Conservation (phyloP, 768 basidiomycete genomes). For the Podaxis carcinomalis region DNA sequence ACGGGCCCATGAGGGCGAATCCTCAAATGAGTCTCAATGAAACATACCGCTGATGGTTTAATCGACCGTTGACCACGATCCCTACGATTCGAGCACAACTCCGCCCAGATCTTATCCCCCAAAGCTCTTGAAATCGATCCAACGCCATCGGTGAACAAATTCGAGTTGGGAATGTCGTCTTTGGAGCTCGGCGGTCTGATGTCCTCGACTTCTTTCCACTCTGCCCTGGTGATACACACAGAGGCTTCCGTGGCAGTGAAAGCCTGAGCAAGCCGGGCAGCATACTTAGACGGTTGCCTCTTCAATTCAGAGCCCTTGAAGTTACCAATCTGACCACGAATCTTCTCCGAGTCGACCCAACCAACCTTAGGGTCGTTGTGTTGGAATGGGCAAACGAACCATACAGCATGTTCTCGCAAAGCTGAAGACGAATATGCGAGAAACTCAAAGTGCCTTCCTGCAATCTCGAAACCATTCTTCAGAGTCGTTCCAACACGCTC, state of each 20-base stretch:
- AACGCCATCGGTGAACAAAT: constrained; percentile 71
- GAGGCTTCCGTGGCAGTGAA: constrained; percentile 81
- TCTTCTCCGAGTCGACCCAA: constrained; percentile 47
- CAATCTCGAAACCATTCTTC: constrained; percentile 64
- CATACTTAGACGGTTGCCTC: constrained; percentile 69
- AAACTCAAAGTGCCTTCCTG: constrained; percentile 71
- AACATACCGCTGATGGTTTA: constrained; percentile 58
- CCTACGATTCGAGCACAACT: constrained; percentile 41
- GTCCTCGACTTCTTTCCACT: constrained; percentile 56
- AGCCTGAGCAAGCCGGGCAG: constrained; percentile 78
- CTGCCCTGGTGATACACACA: constrained; percentile 43
- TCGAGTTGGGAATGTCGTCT: constrained; percentile 16
- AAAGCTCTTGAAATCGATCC: constrained; percentile 70
- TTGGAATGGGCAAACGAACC: constrained; percentile 70
- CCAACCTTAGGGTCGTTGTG: constrained; percentile 33
- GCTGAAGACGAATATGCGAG: constrained; percentile 80
- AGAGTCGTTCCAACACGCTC: constrained; percentile 56
- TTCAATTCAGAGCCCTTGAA: constrained; percentile 50
- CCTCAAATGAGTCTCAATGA: not conserved
- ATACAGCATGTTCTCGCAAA: constrained; percentile 75
- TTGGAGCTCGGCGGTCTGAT: constrained; percentile 42
- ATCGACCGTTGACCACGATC: constrained; percentile 28
- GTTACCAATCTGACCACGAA: constrained; percentile 64
- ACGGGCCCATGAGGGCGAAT: not conserved
- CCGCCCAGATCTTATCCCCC: constrained; percentile 54